Evolutionary conservation across 345 rosid species (phyloP), one percentile per base, ranked within the genome.

Genomic region (Nasturtium officinale): DNA sequence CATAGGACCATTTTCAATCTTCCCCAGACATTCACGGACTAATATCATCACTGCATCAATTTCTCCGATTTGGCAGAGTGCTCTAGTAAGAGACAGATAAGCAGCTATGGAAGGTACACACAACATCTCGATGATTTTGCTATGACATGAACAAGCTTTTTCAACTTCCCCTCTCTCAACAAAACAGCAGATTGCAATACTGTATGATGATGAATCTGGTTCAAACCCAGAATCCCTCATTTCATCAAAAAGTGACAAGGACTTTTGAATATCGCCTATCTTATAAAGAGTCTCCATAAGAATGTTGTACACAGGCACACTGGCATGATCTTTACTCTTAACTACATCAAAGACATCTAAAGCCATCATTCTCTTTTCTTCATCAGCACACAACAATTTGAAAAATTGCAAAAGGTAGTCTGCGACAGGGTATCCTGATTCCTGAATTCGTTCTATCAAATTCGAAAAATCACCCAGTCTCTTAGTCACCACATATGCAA

Each of bases 11-110:
- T 70, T 89, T 13, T 83, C 54, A 73, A 88, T 80, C 63, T 77
- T 91, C 17, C 86, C 91, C 16, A 94, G 76, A 86, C 97, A 94
- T 43, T 91, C 96, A 30, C 91, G 88, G 46, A 91, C 90, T 37
- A 94, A 83, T 88, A 87, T 80, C 90, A 89, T 86, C 52, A 86
- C 85, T 1, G 86, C 90, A 77, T 94, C 96, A 6, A 88, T 88
- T 83, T 91, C 98, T 72, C 98, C 91, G 20, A 84, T 81, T 75
- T 67, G 80, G 84, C 95, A 81, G 18, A 94, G 90, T 59, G 91
- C 93, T 80, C 52, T 82, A 20, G 89, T 85, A 7, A 94, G 89
- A 74, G 87, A 85, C 68, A 58, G 37, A 72, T 94, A 94, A 23
- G 96, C 90, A 71, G 83, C 81, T 42, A 86, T 42, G 40, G 93